Evolutionary conservation across 768 basidiomycete species (phyloP), one percentile per base, ranked within the genome.

Genomic region (Phallus indusiatus): DNA sequence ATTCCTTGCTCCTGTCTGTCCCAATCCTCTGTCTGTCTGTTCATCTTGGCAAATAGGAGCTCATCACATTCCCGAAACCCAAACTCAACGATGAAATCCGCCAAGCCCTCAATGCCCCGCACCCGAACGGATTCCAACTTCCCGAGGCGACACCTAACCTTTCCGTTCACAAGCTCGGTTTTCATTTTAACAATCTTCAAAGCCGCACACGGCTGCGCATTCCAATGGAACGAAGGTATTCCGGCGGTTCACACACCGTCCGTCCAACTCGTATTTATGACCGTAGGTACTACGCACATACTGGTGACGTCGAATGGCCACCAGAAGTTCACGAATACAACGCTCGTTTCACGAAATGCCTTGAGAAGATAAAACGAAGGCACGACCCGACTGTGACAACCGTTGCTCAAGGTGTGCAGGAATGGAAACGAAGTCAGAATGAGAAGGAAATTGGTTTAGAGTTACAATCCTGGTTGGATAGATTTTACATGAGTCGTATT

Each of bases 371-470:
- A 78, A 99, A 99, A 75, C 82, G 79, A 59, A 79, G 96, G 11
- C 96, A 99, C 72, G 95, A 98, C 67, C 95, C 95, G 0, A 98
- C 96, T 0, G 96, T 98, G 8, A 94, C 95, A 6, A 96, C 94
- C 8, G 90, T 98, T 59, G 93, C 91, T 0, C 94, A 95, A 71
- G 95, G 95, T 52, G 89, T 99, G 4, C 76, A 97, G 60, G 95
- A 99, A 69, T 97, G 94, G 94, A 97, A 98, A 69, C 79, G 83
- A 35, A 77, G 75, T 60, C 82, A 82, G 68, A 83, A 86, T 50
- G 78, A 81, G 14, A 79, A 76, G 35, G 78, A 82, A 53, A 91
- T 93, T 53, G 89, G 88, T 16, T 75, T 86, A 37, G 91, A 94
- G 65, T 88, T 99, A 54, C 95, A 97, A 70, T 84, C 86, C 22